phyloP scores from a whole-genome alignment of 257 asterid genomes.

The Coffea eugenioides region DNA sequence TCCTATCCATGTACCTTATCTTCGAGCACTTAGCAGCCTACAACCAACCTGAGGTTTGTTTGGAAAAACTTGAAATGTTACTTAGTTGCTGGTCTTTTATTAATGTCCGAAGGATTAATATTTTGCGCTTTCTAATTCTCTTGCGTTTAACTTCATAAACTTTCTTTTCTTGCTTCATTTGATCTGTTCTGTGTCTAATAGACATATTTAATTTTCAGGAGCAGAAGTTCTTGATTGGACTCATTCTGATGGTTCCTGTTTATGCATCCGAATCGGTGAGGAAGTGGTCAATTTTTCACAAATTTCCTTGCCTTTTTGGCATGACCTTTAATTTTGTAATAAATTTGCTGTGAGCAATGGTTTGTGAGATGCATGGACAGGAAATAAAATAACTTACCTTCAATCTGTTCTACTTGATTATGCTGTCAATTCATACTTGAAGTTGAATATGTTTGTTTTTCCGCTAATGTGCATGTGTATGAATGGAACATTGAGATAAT shows the following conservation, averaged over 20 bases:
- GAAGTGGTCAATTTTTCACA: slow-evolving; percentile 11
- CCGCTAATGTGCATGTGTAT: background rate
- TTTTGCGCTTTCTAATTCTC: background rate
- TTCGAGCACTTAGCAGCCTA: slow-evolving; percentile 93
- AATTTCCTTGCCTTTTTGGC: slow-evolving; percentile 15
- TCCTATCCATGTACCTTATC: slow-evolving; percentile 75
- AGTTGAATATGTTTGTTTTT: background rate
- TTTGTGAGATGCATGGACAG: slow-evolving; percentile 1
- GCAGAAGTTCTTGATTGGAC: slow-evolving; percentile 90
- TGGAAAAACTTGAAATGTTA: background rate
- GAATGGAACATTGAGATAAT: background rate
- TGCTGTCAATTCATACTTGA: background rate
- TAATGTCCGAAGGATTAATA: background rate
- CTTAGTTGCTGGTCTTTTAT: background rate
- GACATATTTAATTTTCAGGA: slow-evolving; percentile 59
- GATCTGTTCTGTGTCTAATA: slow-evolving; percentile 13
- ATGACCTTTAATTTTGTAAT: background rate
- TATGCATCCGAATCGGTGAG: slow-evolving; percentile 94
- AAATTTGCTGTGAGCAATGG: background rate
- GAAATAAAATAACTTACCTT: background rate
- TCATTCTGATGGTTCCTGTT: slow-evolving; percentile 97
- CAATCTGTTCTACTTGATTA: background rate
- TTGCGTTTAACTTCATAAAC: background rate
- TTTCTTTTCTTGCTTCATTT: slow-evolving; percentile 7
- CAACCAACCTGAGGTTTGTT: slow-evolving; percentile 88